These are phyloP conservation scores for Trichoderma arundinaceum DNA, from an alignment of 2,329 filamentous ascomycete species.

Conservation along the genomic window DNA sequence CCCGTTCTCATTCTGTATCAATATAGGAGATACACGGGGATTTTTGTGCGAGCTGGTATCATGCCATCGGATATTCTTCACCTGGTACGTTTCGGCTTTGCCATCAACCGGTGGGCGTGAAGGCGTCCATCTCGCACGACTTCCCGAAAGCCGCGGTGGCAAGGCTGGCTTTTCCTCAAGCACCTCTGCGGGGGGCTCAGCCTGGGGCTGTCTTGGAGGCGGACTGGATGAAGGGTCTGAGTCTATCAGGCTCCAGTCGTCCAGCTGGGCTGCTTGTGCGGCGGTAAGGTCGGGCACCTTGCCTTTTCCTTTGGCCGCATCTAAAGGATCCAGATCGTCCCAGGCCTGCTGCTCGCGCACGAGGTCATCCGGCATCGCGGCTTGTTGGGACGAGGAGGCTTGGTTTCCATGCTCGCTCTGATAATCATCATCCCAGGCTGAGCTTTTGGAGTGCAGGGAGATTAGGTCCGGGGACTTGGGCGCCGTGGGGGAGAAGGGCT, in stretches of 20 bases:
- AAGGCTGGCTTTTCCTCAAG: conserved; percentile 44
- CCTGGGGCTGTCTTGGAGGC: conserved; percentile 28
- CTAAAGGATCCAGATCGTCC: conserved; percentile 52
- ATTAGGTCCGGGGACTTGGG: conserved; percentile 43
- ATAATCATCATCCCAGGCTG: conserved; percentile 50
- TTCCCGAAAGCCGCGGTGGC: conserved; percentile 46
- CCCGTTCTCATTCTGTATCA: conserved; percentile 92
- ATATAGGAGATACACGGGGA: conserved; percentile 78
- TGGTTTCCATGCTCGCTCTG: conserved; percentile 38
- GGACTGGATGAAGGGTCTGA: conserved; percentile 43
- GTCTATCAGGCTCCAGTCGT: conserved; percentile 61
- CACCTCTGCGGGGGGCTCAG: conserved; percentile 26
- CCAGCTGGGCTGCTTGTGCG: conserved; percentile 38
- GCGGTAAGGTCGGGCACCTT: conserved; percentile 30
- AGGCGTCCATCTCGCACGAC: conserved; percentile 45
- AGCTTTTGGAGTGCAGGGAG: conserved; percentile 48
- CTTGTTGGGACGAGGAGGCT: conserved; percentile 35
- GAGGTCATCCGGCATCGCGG: conserved; percentile 43
- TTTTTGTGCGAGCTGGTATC: conserved; percentile 66
- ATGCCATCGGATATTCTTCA: conserved; percentile 88
- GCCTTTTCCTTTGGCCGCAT: conserved; percentile 52
- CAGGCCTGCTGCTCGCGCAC: conserved; percentile 55
- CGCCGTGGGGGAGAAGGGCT: conserved; percentile 32
- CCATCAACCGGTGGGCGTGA: conserved; percentile 52
- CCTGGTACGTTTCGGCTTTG: conserved; percentile 81